Conservation (phyloP, 371 early-diverging fungal species). For the Coemansia sp. region DNA sequence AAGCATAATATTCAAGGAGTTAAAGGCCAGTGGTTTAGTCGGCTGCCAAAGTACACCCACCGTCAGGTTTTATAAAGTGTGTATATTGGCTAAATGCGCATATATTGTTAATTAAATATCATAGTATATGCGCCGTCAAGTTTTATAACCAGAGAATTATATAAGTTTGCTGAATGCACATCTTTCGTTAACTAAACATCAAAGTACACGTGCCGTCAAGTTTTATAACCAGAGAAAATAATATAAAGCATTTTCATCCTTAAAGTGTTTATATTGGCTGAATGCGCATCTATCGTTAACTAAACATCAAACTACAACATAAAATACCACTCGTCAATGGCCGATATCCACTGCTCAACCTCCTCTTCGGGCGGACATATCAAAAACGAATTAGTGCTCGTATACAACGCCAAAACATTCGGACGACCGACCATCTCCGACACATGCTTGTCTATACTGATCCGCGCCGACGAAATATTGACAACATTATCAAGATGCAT, state of each 20-base stretch:
- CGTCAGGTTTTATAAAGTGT: too few relatives aligned
- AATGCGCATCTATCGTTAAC: too few relatives aligned
- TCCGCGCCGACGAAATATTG: slow-evolving; percentile 69
- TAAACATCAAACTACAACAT: slow-evolving; percentile 52
- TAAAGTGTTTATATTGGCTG: too few relatives aligned
- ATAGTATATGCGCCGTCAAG: too few relatives aligned
- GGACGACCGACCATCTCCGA: slow-evolving; percentile 68
- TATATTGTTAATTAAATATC: too few relatives aligned
- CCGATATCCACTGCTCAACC: slow-evolving; percentile 75
- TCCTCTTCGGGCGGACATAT: slow-evolving; percentile 71
- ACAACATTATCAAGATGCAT: slow-evolving; percentile 70
- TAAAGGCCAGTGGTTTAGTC: slow-evolving; percentile 31
- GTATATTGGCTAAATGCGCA: too few relatives aligned
- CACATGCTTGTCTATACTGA: slow-evolving; percentile 67
- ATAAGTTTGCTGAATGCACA: too few relatives aligned
- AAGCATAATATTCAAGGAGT: background rate
- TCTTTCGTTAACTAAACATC: too few relatives aligned
- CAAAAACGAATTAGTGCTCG: slow-evolving; percentile 73
- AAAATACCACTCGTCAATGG: slow-evolving; percentile 65
- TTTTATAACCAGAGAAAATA: too few relatives aligned
- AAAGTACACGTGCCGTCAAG: too few relatives aligned
- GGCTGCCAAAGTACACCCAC: slow-evolving; percentile 29
- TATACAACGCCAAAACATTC: slow-evolving; percentile 78
- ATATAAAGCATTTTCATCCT: too few relatives aligned
- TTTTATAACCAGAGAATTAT: too few relatives aligned